phyloP scores from a whole-genome alignment of 2,329 filamentous ascomycete genomes.

The Phaeoacremonium minimum region DNA sequence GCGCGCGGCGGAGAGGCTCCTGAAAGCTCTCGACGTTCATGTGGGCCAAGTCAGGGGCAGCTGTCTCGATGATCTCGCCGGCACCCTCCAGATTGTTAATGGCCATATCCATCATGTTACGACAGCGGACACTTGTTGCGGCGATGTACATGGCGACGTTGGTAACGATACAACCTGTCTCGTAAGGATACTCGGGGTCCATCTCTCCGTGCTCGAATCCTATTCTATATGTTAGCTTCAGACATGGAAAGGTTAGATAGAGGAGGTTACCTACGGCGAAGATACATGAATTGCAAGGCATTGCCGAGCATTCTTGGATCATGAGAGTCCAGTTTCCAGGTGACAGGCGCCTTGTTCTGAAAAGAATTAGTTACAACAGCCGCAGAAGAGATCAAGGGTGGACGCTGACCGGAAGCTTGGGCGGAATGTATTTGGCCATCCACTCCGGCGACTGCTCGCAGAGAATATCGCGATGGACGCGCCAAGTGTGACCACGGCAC shows the following conservation, averaged over 20 bases:
- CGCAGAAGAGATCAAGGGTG: not conserved
- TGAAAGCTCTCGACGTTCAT: constrained; percentile 13
- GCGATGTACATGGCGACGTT: constrained; percentile 19
- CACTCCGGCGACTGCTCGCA: constrained; percentile 9
- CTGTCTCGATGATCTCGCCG: constrained; percentile 37
- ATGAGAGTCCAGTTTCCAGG: constrained; percentile 10
- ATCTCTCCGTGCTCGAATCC: constrained; percentile 11
- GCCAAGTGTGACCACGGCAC: constrained; percentile 6
- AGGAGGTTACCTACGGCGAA: constrained; percentile 9
- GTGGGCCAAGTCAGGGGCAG: constrained; percentile 4
- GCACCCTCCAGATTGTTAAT: constrained; percentile 53
- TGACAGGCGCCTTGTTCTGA: constrained; percentile 1
- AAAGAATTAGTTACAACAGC: not conserved
- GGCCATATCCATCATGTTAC: constrained; percentile 26
- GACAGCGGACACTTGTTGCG: constrained; percentile 16
- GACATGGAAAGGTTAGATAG: too few relatives aligned
- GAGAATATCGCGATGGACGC: constrained; percentile 13
- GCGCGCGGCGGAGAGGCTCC: constrained; percentile 12
- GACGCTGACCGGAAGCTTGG: constrained; percentile 1
- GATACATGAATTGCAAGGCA: constrained; percentile 22
- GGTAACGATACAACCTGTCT: constrained; percentile 11
- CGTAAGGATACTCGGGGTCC: constrained; percentile 9
- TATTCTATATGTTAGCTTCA: constrained; percentile 6
- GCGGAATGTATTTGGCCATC: constrained; percentile 6
- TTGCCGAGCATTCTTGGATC: constrained; percentile 11